phyloP scores from a whole-genome alignment of 2,329 filamentous ascomycete species.

The Keithomyces neogunnii region DNA sequence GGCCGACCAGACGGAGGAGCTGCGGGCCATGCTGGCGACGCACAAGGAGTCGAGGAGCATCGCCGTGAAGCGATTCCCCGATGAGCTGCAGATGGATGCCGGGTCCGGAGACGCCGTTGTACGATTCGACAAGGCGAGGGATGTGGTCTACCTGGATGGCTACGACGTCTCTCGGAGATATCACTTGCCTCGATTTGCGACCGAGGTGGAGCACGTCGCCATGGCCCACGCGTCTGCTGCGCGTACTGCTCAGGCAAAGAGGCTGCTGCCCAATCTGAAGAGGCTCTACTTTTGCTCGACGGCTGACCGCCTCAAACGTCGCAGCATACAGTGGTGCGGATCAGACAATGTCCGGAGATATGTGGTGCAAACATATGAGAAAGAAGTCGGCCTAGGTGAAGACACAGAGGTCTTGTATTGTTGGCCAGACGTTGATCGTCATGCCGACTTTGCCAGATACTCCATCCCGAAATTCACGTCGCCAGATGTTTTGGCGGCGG shows the following conservation, averaged over 20 bases:
- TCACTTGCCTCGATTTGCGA: constrained; percentile 18
- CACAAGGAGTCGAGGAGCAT: constrained; percentile 27
- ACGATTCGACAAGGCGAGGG: constrained; percentile 20
- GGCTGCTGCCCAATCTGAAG: constrained; percentile 17
- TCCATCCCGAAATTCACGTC: constrained; percentile 11
- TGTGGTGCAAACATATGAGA: constrained; percentile 17
- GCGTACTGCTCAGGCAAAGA: neutral
- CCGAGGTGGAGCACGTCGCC: constrained; percentile 21
- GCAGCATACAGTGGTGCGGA: constrained; percentile 21
- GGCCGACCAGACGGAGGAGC: constrained; percentile 17
- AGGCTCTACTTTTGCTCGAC: constrained; percentile 15
- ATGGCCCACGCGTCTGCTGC: constrained; percentile 9
- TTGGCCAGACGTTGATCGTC: constrained; percentile 24
- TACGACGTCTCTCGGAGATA: constrained; percentile 2
- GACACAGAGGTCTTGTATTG: constrained; percentile 18
- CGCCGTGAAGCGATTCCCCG: constrained; percentile 21
- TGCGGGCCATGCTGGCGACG: constrained; percentile 23
- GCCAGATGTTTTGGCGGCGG: neutral
- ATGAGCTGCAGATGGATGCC: constrained; percentile 21
- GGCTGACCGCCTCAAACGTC: neutral
- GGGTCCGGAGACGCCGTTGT: constrained; percentile 16
- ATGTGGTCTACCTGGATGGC: constrained; percentile 20
- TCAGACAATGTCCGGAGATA: constrained; percentile 21
- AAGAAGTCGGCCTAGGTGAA: constrained; percentile 14
- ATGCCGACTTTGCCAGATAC: constrained; percentile 20